Percentiles rank a stretch among this genome's conserved stretches.
Conservation (phyloP, 495 filamentous ascomycete genomes). For the Parachaetomium inaequale region DNA sequence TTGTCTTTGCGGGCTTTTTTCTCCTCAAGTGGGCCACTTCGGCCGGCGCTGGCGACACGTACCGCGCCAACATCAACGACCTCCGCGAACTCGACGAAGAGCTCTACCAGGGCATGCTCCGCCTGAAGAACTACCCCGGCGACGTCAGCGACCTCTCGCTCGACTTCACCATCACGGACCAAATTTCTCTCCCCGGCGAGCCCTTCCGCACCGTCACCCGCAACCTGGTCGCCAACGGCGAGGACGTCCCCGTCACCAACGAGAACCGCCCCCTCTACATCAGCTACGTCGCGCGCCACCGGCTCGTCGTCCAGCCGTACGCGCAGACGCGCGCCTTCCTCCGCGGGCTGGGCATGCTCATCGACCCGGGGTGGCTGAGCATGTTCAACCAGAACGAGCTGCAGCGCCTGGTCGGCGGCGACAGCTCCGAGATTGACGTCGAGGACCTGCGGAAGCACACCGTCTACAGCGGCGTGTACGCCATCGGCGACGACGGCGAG, state of each 20-base stretch:
- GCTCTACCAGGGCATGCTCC: conserved; percentile 87
- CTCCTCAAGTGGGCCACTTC: conserved; percentile 89
- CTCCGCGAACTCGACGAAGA: conserved; percentile 87
- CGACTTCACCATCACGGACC: conserved; percentile 88
- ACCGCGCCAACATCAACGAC: conserved; percentile 88
- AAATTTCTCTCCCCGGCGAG: conserved; percentile 54
- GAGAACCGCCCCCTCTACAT: conserved; percentile 92
- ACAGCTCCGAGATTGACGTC: conserved; percentile 78
- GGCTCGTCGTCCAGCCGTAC: conserved; percentile 71
- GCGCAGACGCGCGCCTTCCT: conserved; percentile 84
- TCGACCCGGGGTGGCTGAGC: conserved; percentile 85
- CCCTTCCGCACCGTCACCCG: conserved; percentile 57
- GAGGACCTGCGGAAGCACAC: conserved; percentile 85
- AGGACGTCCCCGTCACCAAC: conserved; percentile 79
- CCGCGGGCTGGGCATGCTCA: conserved; percentile 77
- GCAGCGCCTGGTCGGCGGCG: conserved; percentile 87
- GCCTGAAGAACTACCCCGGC: conserved; percentile 82
- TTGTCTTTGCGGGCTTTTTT: conserved; percentile 93
- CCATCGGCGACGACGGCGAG: conserved; percentile 75
- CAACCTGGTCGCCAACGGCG: conserved; percentile 71
- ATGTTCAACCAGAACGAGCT: conserved; percentile 99
- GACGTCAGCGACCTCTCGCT: conserved; percentile 77
- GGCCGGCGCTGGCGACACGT: conserved; percentile 60
- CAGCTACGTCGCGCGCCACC: conserved; percentile 80
- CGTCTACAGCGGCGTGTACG: conserved; percentile 80